phyloP scores from a whole-genome alignment of 139 green algal species.

The Chlamydomonas eustigma region DNA sequence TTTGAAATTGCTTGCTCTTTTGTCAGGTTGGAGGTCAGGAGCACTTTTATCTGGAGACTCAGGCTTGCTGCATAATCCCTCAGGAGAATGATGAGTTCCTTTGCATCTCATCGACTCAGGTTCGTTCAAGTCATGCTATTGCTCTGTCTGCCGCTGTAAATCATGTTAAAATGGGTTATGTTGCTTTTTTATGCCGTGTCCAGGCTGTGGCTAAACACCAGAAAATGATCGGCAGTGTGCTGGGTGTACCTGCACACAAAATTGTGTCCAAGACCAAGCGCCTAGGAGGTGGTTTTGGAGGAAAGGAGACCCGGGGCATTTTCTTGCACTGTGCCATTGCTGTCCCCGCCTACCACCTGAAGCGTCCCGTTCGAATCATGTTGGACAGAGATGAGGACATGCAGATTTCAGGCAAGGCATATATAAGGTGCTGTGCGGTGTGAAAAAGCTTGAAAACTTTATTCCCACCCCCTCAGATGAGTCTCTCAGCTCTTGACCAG shows the following conservation, averaged over 20 bases:
- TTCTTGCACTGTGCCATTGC: constrained; percentile 72
- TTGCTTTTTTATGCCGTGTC: background rate
- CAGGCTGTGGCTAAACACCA: constrained; percentile 70
- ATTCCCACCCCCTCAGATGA: no score
- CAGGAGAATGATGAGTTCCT: constrained; percentile 81
- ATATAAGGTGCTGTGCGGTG: no score
- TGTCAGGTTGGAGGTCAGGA: constrained; percentile 86
- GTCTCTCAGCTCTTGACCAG: no score
- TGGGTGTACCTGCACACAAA: constrained; percentile 85
- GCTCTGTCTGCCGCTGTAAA: no score
- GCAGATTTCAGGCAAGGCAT: constrained; percentile 64
- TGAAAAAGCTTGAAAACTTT: no score
- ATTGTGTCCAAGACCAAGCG: constrained; percentile 85
- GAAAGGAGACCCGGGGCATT: constrained; percentile 88
- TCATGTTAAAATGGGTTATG: background rate
- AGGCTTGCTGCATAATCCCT: constrained; percentile 72
- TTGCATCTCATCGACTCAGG: constrained; percentile 74
- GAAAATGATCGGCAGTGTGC: constrained; percentile 57
- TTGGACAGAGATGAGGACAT: constrained; percentile 95
- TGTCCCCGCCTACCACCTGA: constrained; percentile 72
- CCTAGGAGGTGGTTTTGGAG: constrained; percentile 93
- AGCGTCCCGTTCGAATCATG: constrained; percentile 64
- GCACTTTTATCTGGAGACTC: constrained; percentile 98
- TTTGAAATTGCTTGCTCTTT: no score
- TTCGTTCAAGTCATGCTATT: background rate